These are phyloP conservation scores for Didymosphaeria variabile DNA, from an alignment of 2,329 filamentous ascomycete genomes.

Conservation along the genomic window DNA sequence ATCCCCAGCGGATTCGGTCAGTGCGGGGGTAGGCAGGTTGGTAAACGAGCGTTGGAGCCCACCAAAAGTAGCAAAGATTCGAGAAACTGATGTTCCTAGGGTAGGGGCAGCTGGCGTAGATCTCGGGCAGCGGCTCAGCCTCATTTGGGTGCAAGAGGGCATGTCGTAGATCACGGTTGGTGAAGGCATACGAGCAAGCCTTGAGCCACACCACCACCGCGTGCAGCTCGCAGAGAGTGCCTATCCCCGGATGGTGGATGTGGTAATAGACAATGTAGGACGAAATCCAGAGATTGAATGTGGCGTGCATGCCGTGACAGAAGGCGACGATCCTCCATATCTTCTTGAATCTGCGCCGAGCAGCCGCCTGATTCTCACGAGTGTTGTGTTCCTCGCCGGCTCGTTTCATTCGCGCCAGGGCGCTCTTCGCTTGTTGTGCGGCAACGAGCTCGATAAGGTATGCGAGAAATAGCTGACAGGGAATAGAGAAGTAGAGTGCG, in stretches of 20 bases:
- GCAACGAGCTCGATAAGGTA: slow-evolving; percentile 89
- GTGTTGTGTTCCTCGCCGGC: slow-evolving; percentile 58
- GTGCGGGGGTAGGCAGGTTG: slow-evolving; percentile 95
- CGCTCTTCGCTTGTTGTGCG: slow-evolving; percentile 77
- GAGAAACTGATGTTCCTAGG: slow-evolving; percentile 87
- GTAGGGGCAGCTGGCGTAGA: slow-evolving; percentile 87
- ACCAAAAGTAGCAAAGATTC: slow-evolving; percentile 96
- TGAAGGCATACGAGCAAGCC: slow-evolving; percentile 93
- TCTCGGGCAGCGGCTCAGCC: slow-evolving; percentile 75
- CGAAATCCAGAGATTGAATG: slow-evolving; percentile 80
- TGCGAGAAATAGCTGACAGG: slow-evolving; percentile 88
- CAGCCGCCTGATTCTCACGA: slow-evolving; percentile 65
- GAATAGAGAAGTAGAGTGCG: slow-evolving; percentile 84
- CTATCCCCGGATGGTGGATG: slow-evolving; percentile 92
- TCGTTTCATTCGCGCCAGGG: slow-evolving; percentile 65
- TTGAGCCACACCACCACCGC: slow-evolving; percentile 97
- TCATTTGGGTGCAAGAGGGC: slow-evolving; percentile 84
- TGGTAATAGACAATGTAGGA: slow-evolving; percentile 88
- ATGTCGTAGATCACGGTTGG: slow-evolving; percentile 92
- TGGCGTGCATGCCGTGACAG: slow-evolving; percentile 84
- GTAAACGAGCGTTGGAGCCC: slow-evolving; percentile 94
- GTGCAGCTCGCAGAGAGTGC: slow-evolving; percentile 88
- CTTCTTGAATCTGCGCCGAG: slow-evolving; percentile 70
- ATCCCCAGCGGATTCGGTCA: slow-evolving; percentile 81
- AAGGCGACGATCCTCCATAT: slow-evolving; percentile 84